Conservation (phyloP, 2,329 filamentous ascomycete genomes). For the Botrytis deweyae region DNA sequence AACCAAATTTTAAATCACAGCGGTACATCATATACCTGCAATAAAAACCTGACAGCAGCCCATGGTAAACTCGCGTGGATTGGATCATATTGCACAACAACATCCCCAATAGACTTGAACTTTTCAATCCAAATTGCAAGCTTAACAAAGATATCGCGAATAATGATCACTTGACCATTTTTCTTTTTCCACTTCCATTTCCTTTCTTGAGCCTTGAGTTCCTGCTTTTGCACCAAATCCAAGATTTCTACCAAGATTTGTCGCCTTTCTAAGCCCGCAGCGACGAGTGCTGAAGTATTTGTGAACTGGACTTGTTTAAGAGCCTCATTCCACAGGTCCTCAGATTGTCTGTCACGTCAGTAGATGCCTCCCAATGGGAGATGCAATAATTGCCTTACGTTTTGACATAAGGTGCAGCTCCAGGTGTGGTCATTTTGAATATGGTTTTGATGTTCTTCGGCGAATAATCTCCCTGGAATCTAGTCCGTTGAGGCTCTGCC, state of each 20-base stretch:
- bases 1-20: not conserved
- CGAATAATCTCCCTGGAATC: not conserved
- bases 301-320: not conserved
- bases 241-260: not conserved
- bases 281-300: not conserved
- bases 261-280: not conserved
- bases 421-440: not conserved
- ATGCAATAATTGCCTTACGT: not conserved
- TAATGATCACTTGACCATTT: constrained; percentile 20
- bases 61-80: constrained; percentile 26
- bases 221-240: not conserved
- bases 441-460: not conserved
- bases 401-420: not conserved
- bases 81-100: constrained; percentile 24
- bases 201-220: not conserved
- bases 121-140: constrained; percentile 23
- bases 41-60: constrained; percentile 24
- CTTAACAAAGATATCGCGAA: constrained; percentile 25
- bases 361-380: not conserved
- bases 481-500: not conserved
- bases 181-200: not conserved
- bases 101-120: constrained; percentile 24
- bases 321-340: not conserved
- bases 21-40: constrained; percentile 18
- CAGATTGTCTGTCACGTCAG: not conserved